Evolutionary conservation across 225 moss, liverwort and hornwort species (phyloP).

Genomic region (Climacium dendroides): DNA sequence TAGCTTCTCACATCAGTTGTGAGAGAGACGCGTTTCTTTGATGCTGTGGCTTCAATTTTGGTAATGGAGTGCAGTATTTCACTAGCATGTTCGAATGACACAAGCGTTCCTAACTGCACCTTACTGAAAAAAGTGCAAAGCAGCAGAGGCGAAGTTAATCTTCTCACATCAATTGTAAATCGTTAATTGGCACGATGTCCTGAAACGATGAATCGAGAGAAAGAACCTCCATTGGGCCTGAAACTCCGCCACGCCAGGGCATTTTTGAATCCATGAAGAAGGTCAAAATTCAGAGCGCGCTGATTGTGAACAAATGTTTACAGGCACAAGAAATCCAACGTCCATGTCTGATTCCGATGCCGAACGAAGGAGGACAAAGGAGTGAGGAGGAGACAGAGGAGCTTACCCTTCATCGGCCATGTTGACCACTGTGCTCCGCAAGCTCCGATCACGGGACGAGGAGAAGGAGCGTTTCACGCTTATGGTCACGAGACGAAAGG

Average conservation of each 20-base stretch:
- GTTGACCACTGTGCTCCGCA: not conserved
- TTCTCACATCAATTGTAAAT: not conserved
- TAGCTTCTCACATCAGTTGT: not conserved
- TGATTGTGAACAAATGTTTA: not conserved
- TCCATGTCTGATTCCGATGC: not conserved
- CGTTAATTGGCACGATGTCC: not conserved
- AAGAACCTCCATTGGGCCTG: not conserved
- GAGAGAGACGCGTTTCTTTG: not conserved
- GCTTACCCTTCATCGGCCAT: constrained; percentile 15
- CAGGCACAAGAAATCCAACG: not conserved
- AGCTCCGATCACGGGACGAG: not conserved
- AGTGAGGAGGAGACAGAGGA: not conserved
- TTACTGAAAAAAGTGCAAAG: not conserved
- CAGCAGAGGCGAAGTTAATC: not conserved
- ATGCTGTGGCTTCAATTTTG: not conserved
- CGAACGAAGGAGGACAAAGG: not conserved
- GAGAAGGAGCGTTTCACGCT: not conserved
- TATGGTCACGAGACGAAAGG: not conserved
- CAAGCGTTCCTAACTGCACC: not conserved
- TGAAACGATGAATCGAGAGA: not conserved
- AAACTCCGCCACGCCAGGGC: not conserved
- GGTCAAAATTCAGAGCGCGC: not conserved
- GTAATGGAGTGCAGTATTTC: not conserved
- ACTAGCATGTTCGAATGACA: not conserved
- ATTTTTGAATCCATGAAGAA: not conserved